These are phyloP conservation scores for Claviceps quebecensis DNA, from an alignment of 2,329 filamentous ascomycete species.

Conservation along the genomic window DNA sequence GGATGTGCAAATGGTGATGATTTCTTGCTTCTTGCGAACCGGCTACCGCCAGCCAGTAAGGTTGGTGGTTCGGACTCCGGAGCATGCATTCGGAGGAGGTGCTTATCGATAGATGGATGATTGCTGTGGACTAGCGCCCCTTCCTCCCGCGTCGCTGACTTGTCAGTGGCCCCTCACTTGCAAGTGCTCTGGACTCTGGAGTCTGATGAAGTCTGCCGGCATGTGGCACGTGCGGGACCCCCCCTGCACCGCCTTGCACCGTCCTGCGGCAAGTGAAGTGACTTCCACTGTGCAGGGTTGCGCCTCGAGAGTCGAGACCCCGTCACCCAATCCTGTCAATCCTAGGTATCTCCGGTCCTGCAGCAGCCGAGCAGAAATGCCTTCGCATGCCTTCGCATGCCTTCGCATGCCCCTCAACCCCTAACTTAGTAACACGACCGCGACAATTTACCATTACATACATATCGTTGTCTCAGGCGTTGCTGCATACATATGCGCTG, in stretches of 20 bases:
- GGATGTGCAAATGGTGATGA: background rate
- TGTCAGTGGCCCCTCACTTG: too few species aligned
- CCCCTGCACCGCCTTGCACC: too few species aligned
- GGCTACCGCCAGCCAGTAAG: background rate
- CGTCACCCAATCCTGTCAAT: too few species aligned
- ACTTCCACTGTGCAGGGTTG: too few species aligned
- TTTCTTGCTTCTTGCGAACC: background rate
- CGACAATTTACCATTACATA: background rate
- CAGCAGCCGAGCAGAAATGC: background rate
- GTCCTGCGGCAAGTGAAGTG: too few species aligned
- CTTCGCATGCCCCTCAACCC: conserved; percentile 4
- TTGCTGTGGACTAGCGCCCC: background rate
- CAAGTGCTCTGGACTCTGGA: too few species aligned
- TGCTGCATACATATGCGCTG: background rate
- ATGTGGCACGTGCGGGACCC: too few species aligned
- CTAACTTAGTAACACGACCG: background rate
- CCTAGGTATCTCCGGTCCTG: too few species aligned
- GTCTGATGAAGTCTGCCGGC: too few species aligned
- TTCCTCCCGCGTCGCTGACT: too few species aligned
- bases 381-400: conserved; percentile 7
- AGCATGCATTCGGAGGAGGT: background rate
- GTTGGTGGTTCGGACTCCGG: background rate
- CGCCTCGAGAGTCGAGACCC: too few species aligned
- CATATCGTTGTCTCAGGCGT: background rate
- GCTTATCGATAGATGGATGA: conserved; percentile 4